These are phyloP conservation scores for Schrenkiella parvula DNA, from an alignment of 345 rosid genomes.

Conservation along the genomic window DNA sequence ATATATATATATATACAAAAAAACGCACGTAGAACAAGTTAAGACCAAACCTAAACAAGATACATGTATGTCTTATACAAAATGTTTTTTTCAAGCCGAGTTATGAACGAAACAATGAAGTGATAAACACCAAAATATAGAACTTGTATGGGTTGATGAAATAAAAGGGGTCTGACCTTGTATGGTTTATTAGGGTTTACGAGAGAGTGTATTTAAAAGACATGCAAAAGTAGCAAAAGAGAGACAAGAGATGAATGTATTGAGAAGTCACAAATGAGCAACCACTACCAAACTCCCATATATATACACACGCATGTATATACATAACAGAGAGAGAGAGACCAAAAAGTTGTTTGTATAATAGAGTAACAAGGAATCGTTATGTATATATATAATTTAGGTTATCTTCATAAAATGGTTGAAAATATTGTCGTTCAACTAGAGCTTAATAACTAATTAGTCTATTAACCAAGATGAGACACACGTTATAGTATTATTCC, in stretches of 20 bases:
- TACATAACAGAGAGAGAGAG: neutral
- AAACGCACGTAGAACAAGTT: constrained; percentile 9
- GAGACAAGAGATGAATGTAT: neutral
- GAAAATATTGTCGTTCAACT: neutral
- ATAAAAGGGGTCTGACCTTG: neutral
- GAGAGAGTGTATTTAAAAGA: neutral
- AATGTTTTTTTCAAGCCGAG: neutral
- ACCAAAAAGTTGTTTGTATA: neutral
- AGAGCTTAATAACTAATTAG: too few relatives aligned
- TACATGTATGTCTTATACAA: neutral
- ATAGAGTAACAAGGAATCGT: neutral
- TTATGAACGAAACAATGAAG: neutral
- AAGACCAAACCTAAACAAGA: constrained; percentile 4
- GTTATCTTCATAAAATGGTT: neutral
- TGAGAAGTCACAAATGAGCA: constrained; percentile 25
- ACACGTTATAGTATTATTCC: neutral
- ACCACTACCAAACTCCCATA: constrained; percentile 1
- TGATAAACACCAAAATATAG: neutral
- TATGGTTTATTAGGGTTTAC: constrained; percentile 28
- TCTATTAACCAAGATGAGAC: too few relatives aligned
- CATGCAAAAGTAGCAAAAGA: constrained; percentile 14
- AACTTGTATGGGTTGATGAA: neutral
- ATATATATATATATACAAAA: neutral
- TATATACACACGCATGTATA: neutral
- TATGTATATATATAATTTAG: neutral